Evolutionary conservation across 2,329 filamentous ascomycete genomes (phyloP).

Genomic region (Hypoxylon sp.): DNA sequence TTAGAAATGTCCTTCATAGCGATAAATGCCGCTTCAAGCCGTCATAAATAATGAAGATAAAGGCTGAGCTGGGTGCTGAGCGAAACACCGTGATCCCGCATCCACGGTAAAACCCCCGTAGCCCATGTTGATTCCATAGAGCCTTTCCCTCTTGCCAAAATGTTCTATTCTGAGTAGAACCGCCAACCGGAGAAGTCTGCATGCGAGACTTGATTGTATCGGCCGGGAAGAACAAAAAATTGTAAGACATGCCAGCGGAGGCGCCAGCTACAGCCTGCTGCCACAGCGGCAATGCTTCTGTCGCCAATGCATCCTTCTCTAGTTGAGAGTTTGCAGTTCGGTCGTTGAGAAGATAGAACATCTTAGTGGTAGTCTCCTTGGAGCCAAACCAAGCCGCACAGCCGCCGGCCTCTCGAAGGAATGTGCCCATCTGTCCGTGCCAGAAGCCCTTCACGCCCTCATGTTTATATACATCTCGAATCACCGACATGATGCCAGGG

Average conservation of each 20-base stretch:
- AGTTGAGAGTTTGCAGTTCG: constrained; percentile 57
- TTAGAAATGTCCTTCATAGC: constrained; percentile 54
- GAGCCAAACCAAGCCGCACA: constrained; percentile 95
- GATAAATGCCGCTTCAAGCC: constrained; percentile 80
- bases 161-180: constrained; percentile 68
- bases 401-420: constrained; percentile 94
- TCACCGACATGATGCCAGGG: constrained; percentile 77
- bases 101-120: constrained; percentile 90
- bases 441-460: constrained; percentile 91
- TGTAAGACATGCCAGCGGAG: constrained; percentile 91
- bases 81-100: constrained; percentile 93
- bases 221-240: constrained; percentile 96
- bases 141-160: constrained; percentile 80
- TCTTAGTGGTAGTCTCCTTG: constrained; percentile 82
- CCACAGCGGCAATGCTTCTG: constrained; percentile 78
- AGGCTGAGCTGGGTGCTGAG: constrained; percentile 94
- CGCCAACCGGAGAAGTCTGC: constrained; percentile 84
- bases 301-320: constrained; percentile 59
- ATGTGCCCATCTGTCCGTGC: constrained; percentile 92
- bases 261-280: constrained; percentile 92
- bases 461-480: constrained; percentile 83
- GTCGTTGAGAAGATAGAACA: constrained; percentile 75
- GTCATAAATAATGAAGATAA: constrained; percentile 97
- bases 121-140: constrained; percentile 85
- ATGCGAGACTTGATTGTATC: constrained; percentile 98